Evolutionary conservation across 1,139 yeast species (phyloP).

Genomic region (Blastobotrys raffinosifermentans): DNA sequence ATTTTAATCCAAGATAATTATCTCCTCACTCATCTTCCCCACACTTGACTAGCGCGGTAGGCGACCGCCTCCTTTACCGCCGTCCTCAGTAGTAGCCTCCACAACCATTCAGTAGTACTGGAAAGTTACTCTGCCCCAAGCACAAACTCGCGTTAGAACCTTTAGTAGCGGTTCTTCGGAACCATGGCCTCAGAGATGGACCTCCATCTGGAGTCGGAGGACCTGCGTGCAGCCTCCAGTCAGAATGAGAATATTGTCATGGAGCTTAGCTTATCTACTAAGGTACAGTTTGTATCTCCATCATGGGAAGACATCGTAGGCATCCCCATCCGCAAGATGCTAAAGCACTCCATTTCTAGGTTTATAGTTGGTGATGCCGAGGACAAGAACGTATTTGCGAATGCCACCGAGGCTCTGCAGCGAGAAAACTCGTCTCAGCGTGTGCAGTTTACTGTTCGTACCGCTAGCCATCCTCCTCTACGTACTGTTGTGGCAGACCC

Average conservation of each 20-base stretch:
- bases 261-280: conserved; percentile 77
- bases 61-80: too few species aligned
- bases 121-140: too few species aligned
- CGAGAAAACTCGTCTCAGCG: conserved; percentile 71
- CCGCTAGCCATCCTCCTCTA: conserved; percentile 31
- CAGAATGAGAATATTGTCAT: conserved; percentile 76
- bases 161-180: not conserved
- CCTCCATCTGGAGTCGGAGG: conserved; percentile 24
- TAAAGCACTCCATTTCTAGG: conserved; percentile 55
- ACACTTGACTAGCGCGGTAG: too few species aligned
- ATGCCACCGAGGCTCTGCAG: conserved; percentile 68
- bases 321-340: conserved; percentile 49
- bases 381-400: conserved; percentile 62
- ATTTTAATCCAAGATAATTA: too few species aligned
- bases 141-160: not conserved
- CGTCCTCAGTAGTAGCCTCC: too few species aligned
- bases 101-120: too few species aligned
- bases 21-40: too few species aligned
- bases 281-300: conserved; percentile 63
- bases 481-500: conserved; percentile 9
- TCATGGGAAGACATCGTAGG: conserved; percentile 70
- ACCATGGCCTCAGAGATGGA: conserved; percentile 1
- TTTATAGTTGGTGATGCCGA: conserved; percentile 61
- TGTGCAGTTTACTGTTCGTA: conserved; percentile 62
- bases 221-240: conserved; percentile 46